Percentiles rank a stretch among this genome's conserved stretches.
Conservation (phyloP, 2,329 filamentous ascomycete species). For the Didymella keratinophila region DNA sequence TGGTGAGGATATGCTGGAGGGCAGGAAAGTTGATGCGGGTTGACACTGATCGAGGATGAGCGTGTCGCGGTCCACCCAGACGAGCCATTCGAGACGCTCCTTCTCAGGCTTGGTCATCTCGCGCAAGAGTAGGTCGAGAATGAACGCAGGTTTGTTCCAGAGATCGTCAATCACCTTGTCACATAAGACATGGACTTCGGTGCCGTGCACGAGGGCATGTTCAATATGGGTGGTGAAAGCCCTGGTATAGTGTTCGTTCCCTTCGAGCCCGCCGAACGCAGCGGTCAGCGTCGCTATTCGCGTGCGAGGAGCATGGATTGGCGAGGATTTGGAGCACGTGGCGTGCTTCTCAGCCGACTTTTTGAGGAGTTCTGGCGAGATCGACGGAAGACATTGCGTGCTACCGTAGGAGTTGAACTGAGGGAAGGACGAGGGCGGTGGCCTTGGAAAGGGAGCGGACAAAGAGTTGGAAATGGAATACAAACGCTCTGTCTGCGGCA, state of each 20-base stretch:
- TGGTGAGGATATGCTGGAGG: constrained; percentile 29
- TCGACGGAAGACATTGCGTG: constrained; percentile 26
- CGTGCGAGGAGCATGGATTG: constrained; percentile 19
- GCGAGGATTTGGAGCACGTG: constrained; percentile 27
- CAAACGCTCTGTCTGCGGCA: background rate
- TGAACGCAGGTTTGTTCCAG: constrained; percentile 57
- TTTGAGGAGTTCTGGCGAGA: constrained; percentile 22
- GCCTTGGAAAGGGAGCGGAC: constrained; percentile 22
- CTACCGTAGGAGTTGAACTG: constrained; percentile 28
- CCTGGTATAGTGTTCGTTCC: constrained; percentile 51
- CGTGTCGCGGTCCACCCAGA: constrained; percentile 57
- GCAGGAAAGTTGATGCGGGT: constrained; percentile 52
- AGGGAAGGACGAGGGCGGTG: background rate
- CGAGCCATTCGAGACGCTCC: constrained; percentile 53
- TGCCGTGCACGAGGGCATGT: constrained; percentile 53
- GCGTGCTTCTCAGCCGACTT: constrained; percentile 24
- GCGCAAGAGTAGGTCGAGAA: constrained; percentile 50
- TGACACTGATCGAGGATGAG: constrained; percentile 55
- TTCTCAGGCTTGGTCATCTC: constrained; percentile 48
- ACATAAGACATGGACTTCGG: constrained; percentile 54
- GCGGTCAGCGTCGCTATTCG: constrained; percentile 52
- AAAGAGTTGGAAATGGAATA: constrained; percentile 4
- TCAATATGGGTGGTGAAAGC: constrained; percentile 53
- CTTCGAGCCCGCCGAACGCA: constrained; percentile 42
- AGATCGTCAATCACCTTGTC: constrained; percentile 53